Conservation (phyloP, 768 basidiomycete species). For the Zangia roseola region DNA sequence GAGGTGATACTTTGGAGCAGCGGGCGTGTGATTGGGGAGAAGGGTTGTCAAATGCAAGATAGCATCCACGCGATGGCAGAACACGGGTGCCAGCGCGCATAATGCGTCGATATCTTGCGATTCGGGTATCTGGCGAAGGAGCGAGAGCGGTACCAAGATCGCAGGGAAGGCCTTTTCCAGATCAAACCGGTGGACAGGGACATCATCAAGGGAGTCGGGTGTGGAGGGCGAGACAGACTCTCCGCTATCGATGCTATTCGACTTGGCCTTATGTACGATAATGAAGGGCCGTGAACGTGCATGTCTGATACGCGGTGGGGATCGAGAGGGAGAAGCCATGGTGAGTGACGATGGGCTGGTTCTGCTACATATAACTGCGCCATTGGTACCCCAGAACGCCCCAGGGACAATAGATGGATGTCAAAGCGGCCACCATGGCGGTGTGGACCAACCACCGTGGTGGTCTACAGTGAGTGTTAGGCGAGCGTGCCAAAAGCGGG, state of each 20-base stretch:
- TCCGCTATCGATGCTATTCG: conserved; percentile 26
- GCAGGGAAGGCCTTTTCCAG: conserved; percentile 38
- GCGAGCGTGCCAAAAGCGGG: conserved; percentile 7
- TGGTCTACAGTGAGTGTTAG: not conserved
- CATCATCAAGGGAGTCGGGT: conserved; percentile 8
- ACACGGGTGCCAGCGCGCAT: conserved; percentile 27
- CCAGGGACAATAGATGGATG: conserved; percentile 18
- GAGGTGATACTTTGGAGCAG: conserved; percentile 20
- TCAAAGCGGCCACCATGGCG: not conserved
- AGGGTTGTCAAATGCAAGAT: conserved; percentile 28
- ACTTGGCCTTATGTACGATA: conserved; percentile 7
- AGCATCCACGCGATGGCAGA: conserved; percentile 22
- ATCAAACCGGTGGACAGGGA: conserved; percentile 21
- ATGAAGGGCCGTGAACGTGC: not conserved
- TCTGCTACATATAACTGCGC: too few relatives aligned
- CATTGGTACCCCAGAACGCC: not conserved
- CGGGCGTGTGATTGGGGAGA: conserved; percentile 22
- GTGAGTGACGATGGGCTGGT: not conserved
- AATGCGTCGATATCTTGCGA: conserved; percentile 27
- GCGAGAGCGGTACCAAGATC: conserved; percentile 29
- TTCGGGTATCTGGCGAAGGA: conserved; percentile 26
- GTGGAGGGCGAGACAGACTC: conserved; percentile 24
- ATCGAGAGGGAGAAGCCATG: conserved; percentile 16
- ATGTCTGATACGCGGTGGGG: conserved; percentile 9
- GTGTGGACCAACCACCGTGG: conserved; percentile 4